Evolutionary conservation across 306 rosid genomes (phyloP), one percentile per base, ranked within the genome.

Genomic region (Geum urbanum): DNA sequence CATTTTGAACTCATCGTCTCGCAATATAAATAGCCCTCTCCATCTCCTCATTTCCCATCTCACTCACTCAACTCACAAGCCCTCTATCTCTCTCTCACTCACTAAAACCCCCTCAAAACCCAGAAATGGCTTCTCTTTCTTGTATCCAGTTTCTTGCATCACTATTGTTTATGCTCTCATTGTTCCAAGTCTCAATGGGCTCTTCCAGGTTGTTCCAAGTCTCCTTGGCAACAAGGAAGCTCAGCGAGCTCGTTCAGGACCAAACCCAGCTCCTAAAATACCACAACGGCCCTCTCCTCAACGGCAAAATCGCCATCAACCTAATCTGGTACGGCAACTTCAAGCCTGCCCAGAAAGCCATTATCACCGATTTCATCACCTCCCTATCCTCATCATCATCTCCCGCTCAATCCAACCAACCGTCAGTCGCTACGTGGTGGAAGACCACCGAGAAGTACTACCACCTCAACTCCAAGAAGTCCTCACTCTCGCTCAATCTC

Each of bases 341-440:
- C 63, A 87, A 87, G 69, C 92, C 96, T 1, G 77, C 92, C 7
- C 97, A 89, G 63, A 82, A 82, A 63, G 92, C 97, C 56, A 83
- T 92, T 0, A 27, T 92, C 43, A 24, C 95, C 8, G 97, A 89
- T 77, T 92, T 92, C 66, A 4, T 92, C 7, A 73, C 82, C 68
- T 89, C 97, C 4, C 63, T 92, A 0, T 74, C 91, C 4, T 78
- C 87, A 0, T 60, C 74, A 10, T 70, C 74, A 10, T 70, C 81
- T 0, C 15, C 70, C 0, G 6, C 77, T 0, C 70, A 70, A 0
- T 46, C 50, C 67, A 61, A 5, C 54, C 72, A 78, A 11, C 98
- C 98, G 0, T 84, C 95, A 5, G 96, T 92, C 56, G 72, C 90
- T 47, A 11, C 83, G 4, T 92, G 98, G 98, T 92, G 98, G 98